These are phyloP conservation scores for Apodospora peruviana DNA, from an alignment of 495 filamentous ascomycete genomes.

Conservation along the genomic window DNA sequence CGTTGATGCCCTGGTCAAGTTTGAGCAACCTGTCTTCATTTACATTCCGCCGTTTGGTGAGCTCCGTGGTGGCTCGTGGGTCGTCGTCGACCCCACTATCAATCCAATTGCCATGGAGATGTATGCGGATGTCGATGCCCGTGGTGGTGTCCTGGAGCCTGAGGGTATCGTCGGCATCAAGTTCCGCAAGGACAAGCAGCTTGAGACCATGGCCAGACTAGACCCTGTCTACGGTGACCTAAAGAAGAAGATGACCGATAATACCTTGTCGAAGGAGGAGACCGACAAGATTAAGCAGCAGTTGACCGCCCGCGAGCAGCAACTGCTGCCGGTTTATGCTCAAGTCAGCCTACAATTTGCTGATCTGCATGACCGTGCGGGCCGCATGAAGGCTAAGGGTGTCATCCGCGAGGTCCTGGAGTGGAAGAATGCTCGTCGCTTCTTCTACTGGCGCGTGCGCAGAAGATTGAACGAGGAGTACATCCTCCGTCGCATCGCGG, in stretches of 20 bases:
- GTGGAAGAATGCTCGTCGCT: constrained; percentile 88
- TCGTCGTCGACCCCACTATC: constrained; percentile 97
- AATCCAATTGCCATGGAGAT: constrained; percentile 97
- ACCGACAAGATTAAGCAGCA: constrained; percentile 71
- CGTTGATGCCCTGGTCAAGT: constrained; percentile 95
- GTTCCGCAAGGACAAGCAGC: constrained; percentile 93
- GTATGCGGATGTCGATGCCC: constrained; percentile 95
- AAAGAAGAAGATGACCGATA: constrained; percentile 67
- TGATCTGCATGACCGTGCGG: constrained; percentile 94
- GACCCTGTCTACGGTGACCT: constrained; percentile 78
- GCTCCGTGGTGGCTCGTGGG: constrained; percentile 98
- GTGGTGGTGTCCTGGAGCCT: constrained; percentile 94
- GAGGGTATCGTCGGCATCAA: constrained; percentile 99
- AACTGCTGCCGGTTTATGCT: constrained; percentile 83
- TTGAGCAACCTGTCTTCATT: constrained; percentile 96
- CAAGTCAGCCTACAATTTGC: constrained; percentile 94
- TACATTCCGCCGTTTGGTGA: constrained; percentile 97
- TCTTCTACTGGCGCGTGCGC: constrained; percentile 99
- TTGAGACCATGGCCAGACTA: constrained; percentile 95
- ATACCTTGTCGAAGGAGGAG: constrained; percentile 64
- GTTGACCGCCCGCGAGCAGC: constrained; percentile 82
- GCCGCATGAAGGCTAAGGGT: constrained; percentile 96
- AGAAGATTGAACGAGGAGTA: constrained; percentile 94
- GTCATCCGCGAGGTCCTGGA: constrained; percentile 76
- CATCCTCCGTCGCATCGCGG: constrained; percentile 80